phyloP scores from a whole-genome alignment of 2,329 filamentous ascomycete genomes.

The Aureobasidium sp. region DNA sequence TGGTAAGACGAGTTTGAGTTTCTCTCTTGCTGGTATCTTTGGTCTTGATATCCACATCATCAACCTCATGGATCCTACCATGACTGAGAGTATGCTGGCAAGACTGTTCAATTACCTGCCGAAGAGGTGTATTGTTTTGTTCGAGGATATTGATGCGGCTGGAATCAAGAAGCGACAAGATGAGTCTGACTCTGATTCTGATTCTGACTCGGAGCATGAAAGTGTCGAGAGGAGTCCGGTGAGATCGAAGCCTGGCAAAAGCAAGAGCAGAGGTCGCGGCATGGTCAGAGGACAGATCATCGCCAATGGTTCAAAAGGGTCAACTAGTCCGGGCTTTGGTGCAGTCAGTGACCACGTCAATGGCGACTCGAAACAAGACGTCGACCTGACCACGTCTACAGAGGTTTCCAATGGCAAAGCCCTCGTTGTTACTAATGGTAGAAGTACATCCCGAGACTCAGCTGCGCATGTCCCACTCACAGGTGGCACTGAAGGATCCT shows the following conservation, averaged over 20 bases:
- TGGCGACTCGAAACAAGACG: background rate
- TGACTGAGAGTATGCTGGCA: conserved; percentile 59
- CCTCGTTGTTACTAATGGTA: background rate
- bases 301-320: background rate
- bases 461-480: background rate
- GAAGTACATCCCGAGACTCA: background rate
- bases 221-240: background rate
- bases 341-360: background rate
- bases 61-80: conserved; percentile 56
- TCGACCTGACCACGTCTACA: background rate
- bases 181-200: background rate
- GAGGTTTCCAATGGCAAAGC: background rate
- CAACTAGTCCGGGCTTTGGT: background rate
- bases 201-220: background rate
- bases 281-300: background rate
- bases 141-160: conserved; percentile 44
- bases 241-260: background rate
- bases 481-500: background rate
- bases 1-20: conserved; percentile 32
- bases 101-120: conserved; percentile 38
- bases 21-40: conserved; percentile 42
- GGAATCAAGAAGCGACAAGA: conserved; percentile 32
- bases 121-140: conserved; percentile 38
- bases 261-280: background rate
- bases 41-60: conserved; percentile 41